Percentiles rank a stretch among this genome's conserved stretches.
Evolutionary conservation across 306 rosid species (phyloP).

Genomic region (Casuarina glauca): DNA sequence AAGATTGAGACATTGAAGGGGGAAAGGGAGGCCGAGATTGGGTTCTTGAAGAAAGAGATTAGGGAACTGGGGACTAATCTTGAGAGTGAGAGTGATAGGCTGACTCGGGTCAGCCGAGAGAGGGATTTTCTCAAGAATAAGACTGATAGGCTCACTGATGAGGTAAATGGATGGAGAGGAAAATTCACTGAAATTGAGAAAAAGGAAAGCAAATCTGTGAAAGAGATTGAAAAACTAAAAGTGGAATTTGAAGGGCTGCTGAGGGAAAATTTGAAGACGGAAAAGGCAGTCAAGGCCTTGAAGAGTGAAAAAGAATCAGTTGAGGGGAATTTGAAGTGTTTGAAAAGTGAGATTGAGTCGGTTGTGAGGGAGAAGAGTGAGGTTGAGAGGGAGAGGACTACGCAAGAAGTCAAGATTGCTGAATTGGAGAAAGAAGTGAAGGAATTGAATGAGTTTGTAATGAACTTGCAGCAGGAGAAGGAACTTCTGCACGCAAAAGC

Average conservation of each 20-base stretch:
- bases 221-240: conserved; percentile 34
- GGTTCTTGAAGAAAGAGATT: conserved; percentile 27
- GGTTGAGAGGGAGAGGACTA: conserved; percentile 27
- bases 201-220: conserved; percentile 26
- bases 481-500: conserved; percentile 22
- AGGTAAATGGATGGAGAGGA: conserved; percentile 35
- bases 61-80: conserved; percentile 22
- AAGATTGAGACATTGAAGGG: conserved; percentile 33
- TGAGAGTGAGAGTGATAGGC: conserved; percentile 34
- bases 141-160: conserved; percentile 18
- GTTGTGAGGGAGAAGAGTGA: conserved; percentile 43
- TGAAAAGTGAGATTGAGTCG: conserved; percentile 40
- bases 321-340: conserved; percentile 33
- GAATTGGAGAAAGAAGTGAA: conserved; percentile 42
- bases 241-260: conserved; percentile 23
- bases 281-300: conserved; percentile 26
- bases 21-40: conserved; percentile 40
- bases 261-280: conserved; percentile 36
- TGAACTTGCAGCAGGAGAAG: conserved; percentile 30
- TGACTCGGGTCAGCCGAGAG: conserved; percentile 38
- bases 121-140: conserved; percentile 42
- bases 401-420: conserved; percentile 19
- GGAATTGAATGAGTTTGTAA: conserved; percentile 26
- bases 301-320: conserved; percentile 41
- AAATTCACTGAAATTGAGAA: conserved; percentile 36